Evolutionary conservation across 495 filamentous ascomycete species (phyloP), one percentile per base, ranked within the genome.

Genomic region (Cercophora sp.): DNA sequence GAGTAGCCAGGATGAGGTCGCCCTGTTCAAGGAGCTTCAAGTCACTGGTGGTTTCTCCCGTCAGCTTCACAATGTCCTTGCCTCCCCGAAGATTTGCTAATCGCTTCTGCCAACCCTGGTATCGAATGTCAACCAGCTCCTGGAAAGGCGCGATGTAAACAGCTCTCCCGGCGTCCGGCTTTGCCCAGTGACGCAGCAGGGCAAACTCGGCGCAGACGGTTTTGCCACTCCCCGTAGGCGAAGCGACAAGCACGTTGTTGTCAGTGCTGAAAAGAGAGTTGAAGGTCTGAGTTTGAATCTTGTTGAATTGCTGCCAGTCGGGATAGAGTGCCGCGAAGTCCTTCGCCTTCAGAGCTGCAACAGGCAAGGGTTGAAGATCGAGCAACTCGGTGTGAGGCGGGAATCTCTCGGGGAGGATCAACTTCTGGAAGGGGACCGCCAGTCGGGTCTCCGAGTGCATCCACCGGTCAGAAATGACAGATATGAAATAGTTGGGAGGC

Each of bases 401-500:
- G 68, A 99, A 97, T 48, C 93, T 91, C 70, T 96, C 91, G 0
- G 93, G 93, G 4, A 99, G 80, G 51, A 94, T 84, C 13, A 99
- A 74, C 64, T 96, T 96, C 63, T 92, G 86, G 74, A 99, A 97
- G 0, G 91, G 91, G 0, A 99, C 85, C 0, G 91, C 85, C 36
- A 99, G 73, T 62, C 91, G 94, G 5, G 91, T 94, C 71, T 97
- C 91, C 10, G 92, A 89, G 61, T 96, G 89, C 88, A 97, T 93
- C 93, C 93, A 99, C 50, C 94, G 79, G 59, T 99, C 93, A 2
- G 91, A 96, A 13, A 95, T 75, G 48, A 96, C 78, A 1, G 89
- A 89, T 62, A 99, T 89, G 72, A 99, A 99, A 71, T 97, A 97
- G 62, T 97, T 94, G 0, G 93, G 93, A 4, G 93, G 94, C 88